Percentiles rank a stretch among this genome's conserved stretches.
phyloP scores from a whole-genome alignment of 2,329 filamentous ascomycete genomes.

The Phoma herbarum region DNA sequence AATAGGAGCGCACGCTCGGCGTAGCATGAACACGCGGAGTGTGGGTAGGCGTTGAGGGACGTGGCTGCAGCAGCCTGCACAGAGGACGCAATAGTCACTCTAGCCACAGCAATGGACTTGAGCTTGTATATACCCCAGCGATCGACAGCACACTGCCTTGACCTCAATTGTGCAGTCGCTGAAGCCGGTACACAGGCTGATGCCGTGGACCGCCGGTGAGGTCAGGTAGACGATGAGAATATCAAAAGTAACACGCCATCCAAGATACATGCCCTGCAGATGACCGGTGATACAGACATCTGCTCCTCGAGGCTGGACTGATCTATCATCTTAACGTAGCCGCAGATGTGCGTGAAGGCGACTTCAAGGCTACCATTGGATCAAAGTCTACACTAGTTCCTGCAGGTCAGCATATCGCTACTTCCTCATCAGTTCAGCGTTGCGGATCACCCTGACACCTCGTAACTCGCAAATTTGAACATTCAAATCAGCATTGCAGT shows the following conservation, averaged over 20 bases:
- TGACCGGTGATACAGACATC: background rate
- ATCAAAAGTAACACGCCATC: constrained; percentile 4
- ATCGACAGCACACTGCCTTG: constrained; percentile 14
- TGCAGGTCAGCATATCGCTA: constrained; percentile 6
- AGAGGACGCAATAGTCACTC: constrained; percentile 19
- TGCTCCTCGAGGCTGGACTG: too few species aligned
- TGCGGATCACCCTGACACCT: background rate
- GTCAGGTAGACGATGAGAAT: constrained; percentile 12
- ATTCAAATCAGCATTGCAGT: background rate
- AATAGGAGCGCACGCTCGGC: constrained; percentile 10
- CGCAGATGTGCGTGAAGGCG: background rate
- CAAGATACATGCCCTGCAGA: too few species aligned
- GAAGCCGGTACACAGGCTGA: constrained; percentile 5
- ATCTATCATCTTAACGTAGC: too few species aligned
- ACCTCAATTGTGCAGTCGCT: constrained; percentile 9
- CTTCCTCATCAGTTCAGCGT: background rate
- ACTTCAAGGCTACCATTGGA: background rate
- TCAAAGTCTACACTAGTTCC: background rate
- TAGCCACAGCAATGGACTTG: constrained; percentile 21
- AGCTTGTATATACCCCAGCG: constrained; percentile 23
- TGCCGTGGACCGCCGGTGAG: background rate
- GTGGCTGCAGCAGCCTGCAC: constrained; percentile 18
- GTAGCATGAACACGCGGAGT: constrained; percentile 4
- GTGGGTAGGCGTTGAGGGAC: constrained; percentile 10
- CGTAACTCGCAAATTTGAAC: background rate